phyloP scores from a whole-genome alignment of 176 grass and related monocot genomes.

The Raddia guianensis region DNA sequence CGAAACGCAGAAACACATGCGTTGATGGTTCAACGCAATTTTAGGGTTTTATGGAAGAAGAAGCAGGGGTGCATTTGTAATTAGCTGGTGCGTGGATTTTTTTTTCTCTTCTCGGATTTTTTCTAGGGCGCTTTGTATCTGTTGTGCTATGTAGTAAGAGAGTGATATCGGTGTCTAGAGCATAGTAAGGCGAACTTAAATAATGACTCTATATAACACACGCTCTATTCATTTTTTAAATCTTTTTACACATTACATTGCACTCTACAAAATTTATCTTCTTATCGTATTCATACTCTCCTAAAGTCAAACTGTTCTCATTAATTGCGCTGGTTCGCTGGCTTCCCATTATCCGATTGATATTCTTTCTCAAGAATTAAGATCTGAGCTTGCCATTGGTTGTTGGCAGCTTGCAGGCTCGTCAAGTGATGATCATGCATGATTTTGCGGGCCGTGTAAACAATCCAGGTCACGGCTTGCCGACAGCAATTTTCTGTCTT shows the following conservation, averaged over 20 bases:
- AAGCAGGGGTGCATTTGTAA: not conserved
- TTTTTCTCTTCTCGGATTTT: not conserved
- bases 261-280: too few relatives aligned
- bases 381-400: conserved; percentile 14
- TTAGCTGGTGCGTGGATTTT: not conserved
- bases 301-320: not conserved
- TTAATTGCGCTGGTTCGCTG: not conserved
- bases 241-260: too few relatives aligned
- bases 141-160: not conserved
- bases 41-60: not conserved
- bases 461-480: conserved; percentile 3
- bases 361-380: not conserved
- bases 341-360: not conserved
- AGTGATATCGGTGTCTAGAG: not conserved
- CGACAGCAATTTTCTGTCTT: not conserved
- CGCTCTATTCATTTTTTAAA: too few relatives aligned
- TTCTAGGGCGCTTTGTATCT: too few relatives aligned
- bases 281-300: too few relatives aligned
- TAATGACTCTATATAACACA: too few relatives aligned
- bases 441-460: not conserved
- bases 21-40: not conserved
- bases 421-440: conserved; percentile 6
- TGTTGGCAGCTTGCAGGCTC: conserved; percentile 6
- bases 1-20: too few relatives aligned
- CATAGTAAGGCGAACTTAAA: too few relatives aligned